Evolutionary conservation across 169 alveolate species (phyloP).

Genomic region (Cardiosporidium cionae): DNA sequence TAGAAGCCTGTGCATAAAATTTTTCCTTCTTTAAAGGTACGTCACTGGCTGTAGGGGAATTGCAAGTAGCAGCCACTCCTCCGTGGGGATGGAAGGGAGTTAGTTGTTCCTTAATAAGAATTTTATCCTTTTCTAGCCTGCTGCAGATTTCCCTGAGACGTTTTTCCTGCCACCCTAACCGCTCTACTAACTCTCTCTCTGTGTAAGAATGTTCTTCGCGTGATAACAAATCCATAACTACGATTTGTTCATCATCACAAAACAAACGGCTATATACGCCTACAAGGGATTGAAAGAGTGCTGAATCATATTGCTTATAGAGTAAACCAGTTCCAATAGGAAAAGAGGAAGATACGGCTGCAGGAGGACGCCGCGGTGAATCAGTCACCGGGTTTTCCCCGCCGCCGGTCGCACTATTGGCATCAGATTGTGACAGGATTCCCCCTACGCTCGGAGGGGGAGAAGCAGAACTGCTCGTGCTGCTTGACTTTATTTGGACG

Average conservation of each 20-base stretch:
- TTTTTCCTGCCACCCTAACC: constrained; percentile 25
- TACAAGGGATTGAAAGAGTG: constrained; percentile 13
- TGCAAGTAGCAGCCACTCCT: neutral
- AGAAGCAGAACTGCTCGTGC: too few species aligned
- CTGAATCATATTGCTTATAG: constrained; percentile 18
- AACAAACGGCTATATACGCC: constrained; percentile 14
- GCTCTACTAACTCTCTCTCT: constrained; percentile 14
- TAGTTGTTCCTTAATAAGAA: constrained; percentile 18
- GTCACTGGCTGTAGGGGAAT: too few species aligned
- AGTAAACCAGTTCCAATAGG: too few species aligned
- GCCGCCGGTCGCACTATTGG: too few species aligned
- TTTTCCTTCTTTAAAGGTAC: too few species aligned
- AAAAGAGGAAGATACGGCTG: too few species aligned
- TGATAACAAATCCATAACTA: constrained; percentile 20
- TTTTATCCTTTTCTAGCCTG: constrained; percentile 9
- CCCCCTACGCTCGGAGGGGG: too few species aligned
- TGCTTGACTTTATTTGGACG: too few species aligned
- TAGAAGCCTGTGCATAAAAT: too few species aligned
- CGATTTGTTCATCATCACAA: constrained; percentile 31
- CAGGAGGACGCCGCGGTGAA: too few species aligned
- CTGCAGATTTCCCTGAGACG: constrained; percentile 28
- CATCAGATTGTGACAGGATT: too few species aligned
- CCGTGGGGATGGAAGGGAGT: neutral
- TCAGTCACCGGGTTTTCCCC: too few species aligned
- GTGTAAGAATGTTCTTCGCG: constrained; percentile 24